Evolutionary conservation across 208 protist species (phyloP).

Genomic region (Crithidia mellificae): DNA sequence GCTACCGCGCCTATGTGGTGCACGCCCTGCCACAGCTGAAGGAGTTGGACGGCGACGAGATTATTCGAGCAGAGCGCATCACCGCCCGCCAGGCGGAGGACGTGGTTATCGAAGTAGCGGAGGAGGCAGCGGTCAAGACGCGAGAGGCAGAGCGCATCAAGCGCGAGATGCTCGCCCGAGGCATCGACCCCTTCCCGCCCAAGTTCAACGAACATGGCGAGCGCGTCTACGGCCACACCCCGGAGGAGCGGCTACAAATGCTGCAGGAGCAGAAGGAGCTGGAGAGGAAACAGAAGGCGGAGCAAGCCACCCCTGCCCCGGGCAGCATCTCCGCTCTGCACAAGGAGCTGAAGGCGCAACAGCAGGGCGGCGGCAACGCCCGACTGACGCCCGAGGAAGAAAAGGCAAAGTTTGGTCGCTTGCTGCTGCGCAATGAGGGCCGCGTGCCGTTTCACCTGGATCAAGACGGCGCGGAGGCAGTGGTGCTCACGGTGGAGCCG

Average conservation of each 20-base stretch:
- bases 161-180: slow-evolving; percentile 64
- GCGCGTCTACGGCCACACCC: slow-evolving; percentile 88
- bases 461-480: slow-evolving; percentile 64
- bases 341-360: slow-evolving; percentile 59
- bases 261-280: slow-evolving; percentile 80
- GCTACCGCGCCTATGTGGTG: slow-evolving; percentile 94
- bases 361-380: slow-evolving; percentile 45
- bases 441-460: slow-evolving; percentile 88
- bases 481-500: slow-evolving; percentile 86
- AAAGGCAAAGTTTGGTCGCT: slow-evolving; percentile 81
- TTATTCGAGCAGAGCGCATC: slow-evolving; percentile 88
- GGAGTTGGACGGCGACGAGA: slow-evolving; percentile 87
- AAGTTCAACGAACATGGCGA: slow-evolving; percentile 90
- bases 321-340: slow-evolving; percentile 63
- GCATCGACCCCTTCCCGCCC: slow-evolving; percentile 77
- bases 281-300: slow-evolving; percentile 42
- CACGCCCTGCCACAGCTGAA: slow-evolving; percentile 91
- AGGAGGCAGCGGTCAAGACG: slow-evolving; percentile 51
- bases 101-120: slow-evolving; percentile 45
- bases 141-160: slow-evolving; percentile 73
- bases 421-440: slow-evolving; percentile 92
- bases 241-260: slow-evolving; percentile 89
- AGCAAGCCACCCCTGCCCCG: slow-evolving; percentile 38
- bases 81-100: slow-evolving; percentile 81
- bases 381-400: slow-evolving; percentile 87